A percentile compares a stretch with the other conserved stretches of the same genome.
These are phyloP conservation scores for Agaricus blazei DNA, from an alignment of 768 basidiomycete genomes.

Conservation along the genomic window DNA sequence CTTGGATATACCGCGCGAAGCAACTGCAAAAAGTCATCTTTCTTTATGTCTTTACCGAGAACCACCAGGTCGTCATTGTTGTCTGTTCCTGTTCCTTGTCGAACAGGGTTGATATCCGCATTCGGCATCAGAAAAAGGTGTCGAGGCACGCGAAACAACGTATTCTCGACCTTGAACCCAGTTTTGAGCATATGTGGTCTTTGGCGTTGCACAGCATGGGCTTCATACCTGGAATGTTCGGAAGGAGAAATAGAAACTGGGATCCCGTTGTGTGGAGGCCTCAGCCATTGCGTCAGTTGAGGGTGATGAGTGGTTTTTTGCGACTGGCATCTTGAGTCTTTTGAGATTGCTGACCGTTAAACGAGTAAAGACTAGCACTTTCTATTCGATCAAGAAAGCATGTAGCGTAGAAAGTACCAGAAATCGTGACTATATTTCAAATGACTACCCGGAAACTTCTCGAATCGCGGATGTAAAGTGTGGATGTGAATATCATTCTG, in stretches of 20 bases:
- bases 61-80: slow-evolving; percentile 7
- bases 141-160: slow-evolving; percentile 7
- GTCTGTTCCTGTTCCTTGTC: background rate
- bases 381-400: background rate
- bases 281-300: background rate
- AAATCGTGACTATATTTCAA: background rate
- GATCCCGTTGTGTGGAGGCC: background rate
- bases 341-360: too few relatives aligned
- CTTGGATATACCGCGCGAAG: slow-evolving; percentile 7
- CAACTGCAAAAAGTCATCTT: slow-evolving; percentile 6
- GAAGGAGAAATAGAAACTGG: slow-evolving; percentile 6
- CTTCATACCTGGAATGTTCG: slow-evolving; percentile 6
- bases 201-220: background rate
- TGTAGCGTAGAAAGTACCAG: background rate
- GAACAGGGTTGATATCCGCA: slow-evolving; percentile 6
- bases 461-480: too few relatives aligned
- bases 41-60: slow-evolving; percentile 4
- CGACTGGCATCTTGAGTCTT: too few relatives aligned
- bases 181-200: background rate
- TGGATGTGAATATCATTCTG: too few relatives aligned
- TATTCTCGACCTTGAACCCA: slow-evolving; percentile 1
- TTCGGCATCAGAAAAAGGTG: slow-evolving; percentile 6
- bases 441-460: background rate
- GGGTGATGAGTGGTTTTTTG: background rate
- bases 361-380: background rate